These are phyloP conservation scores for Ganoderma sinense DNA, from an alignment of 1,284 basidiomycete genomes.

Conservation along the genomic window DNA sequence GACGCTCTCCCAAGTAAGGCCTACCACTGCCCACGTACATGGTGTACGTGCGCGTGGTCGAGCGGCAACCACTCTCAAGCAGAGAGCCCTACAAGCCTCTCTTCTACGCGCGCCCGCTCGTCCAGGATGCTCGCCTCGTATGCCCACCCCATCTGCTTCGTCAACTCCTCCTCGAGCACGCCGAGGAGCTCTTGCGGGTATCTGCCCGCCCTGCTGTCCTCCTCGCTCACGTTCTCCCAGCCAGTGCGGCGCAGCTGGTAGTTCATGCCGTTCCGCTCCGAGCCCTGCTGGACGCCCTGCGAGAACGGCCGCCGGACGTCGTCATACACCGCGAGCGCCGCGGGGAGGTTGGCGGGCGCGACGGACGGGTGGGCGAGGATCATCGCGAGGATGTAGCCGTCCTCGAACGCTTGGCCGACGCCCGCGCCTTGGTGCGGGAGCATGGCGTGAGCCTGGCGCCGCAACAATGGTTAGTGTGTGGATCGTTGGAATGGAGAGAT, in stretches of 20 bases:
- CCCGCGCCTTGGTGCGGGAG: constrained; percentile 47
- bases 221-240: constrained; percentile 12
- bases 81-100: background rate
- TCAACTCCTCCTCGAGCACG: background rate
- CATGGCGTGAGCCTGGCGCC: constrained; percentile 29
- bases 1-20: too few species aligned
- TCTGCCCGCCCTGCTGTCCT: constrained; percentile 12
- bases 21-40: too few species aligned
- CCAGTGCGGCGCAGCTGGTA: constrained; percentile 2
- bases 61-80: background rate
- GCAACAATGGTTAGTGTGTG: constrained; percentile 30
- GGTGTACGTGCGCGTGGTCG: too few species aligned
- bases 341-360: constrained; percentile 34
- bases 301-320: constrained; percentile 38
- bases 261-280: constrained; percentile 7
- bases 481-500: background rate
- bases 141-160: background rate
- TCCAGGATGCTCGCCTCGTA: constrained; percentile 25
- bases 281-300: constrained; percentile 18
- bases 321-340: constrained; percentile 45
- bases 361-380: constrained; percentile 42
- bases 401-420: constrained; percentile 48
- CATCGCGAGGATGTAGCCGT: constrained; percentile 36
- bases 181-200: constrained; percentile 3
- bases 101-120: background rate